Conservation (phyloP, 495 filamentous ascomycete species). For the Trichoderma orchidacearum region DNA sequence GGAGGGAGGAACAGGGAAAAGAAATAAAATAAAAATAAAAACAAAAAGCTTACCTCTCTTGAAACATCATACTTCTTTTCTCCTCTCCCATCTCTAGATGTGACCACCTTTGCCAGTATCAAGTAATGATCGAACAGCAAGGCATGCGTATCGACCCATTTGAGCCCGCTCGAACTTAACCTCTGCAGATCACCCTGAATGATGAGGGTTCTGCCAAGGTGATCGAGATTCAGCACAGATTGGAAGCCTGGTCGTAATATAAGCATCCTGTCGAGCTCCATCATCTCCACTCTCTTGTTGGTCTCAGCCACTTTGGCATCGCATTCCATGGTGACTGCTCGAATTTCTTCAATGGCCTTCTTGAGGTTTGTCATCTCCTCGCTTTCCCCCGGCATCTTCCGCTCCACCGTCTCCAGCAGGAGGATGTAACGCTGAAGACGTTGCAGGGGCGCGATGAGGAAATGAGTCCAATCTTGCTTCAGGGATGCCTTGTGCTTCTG, state of each 20-base stretch:
- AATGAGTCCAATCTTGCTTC: conserved; percentile 86
- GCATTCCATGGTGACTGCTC: conserved; percentile 80
- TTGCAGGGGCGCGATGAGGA: conserved; percentile 85
- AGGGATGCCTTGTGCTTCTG: conserved; percentile 70
- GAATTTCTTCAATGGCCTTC: conserved; percentile 90
- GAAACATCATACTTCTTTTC: conserved; percentile 91
- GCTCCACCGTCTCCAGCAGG: conserved; percentile 68
- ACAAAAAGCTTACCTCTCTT: conserved; percentile 48
- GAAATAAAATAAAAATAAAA: too few species aligned
- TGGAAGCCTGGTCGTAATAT: conserved; percentile 79
- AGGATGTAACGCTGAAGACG: conserved; percentile 83
- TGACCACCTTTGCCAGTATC: conserved; percentile 73
- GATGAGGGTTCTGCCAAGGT: conserved; percentile 81
- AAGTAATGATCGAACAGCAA: conserved; percentile 95
- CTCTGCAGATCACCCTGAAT: conserved; percentile 83
- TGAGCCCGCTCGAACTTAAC: conserved; percentile 73
- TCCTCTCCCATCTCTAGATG: conserved; percentile 52
- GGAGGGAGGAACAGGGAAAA: too few species aligned
- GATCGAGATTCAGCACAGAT: conserved; percentile 78
- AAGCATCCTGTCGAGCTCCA: conserved; percentile 71
- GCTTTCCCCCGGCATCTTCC: conserved; percentile 67
- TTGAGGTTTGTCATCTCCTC: conserved; percentile 84
- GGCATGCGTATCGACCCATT: conserved; percentile 82
- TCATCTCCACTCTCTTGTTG: conserved; percentile 78
- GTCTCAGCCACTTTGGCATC: conserved; percentile 91